Base-by-base conservation (phyloP, 192 early-diverging fungal species). In the Coemansia sp. region DNA sequence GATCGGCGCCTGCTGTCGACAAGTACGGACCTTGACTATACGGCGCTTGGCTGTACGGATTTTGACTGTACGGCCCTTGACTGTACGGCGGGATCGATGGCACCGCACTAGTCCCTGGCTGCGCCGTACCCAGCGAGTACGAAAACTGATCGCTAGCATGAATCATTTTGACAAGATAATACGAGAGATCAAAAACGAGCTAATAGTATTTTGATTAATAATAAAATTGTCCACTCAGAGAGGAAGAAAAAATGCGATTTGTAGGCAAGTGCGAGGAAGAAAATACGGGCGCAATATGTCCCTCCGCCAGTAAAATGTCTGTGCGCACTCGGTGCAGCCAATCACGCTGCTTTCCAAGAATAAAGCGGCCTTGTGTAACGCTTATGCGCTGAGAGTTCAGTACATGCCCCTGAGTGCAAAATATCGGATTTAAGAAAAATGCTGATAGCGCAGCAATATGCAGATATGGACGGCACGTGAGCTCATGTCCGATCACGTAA, bases 71-170 rank as follows among this genome's bases (percentile, higher is more conserved):
- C 16, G 41, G 14, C 4, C 18, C n/a, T 19, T 49, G 48, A 8
- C 48, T 20, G 20, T 19, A 49, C 48, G 13, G 48, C 48, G 48
- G 22, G 18, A 49, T 49, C 48, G 48, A 13, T 3, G 47, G n/a
- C 43, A 18, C n/a, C 16, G n/a, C 32, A 29, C 54, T 24, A 54
- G 53, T 47, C 27, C 47, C 13, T 12, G 59, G 29, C 32, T 41
- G 56, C 61, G 61, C 59, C 9, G 60, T 38, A 47, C 52, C 54
- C 23, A 73, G 57, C 50, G 62, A 35, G 56, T 78, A 73, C 11
- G 70, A 63, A 54, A 73, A 70, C 37, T 79, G 76, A 59, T 79
- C 76, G 27, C 68, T 54, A 45, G 75, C 75, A 57, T 79, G 76
- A 53, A 79, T 79, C 76, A 79, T 79, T 58, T 56, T n/a, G n/a